These are phyloP conservation scores for Leishmania amazonensis DNA, from an alignment of 208 protist genomes.

Conservation along the genomic window DNA sequence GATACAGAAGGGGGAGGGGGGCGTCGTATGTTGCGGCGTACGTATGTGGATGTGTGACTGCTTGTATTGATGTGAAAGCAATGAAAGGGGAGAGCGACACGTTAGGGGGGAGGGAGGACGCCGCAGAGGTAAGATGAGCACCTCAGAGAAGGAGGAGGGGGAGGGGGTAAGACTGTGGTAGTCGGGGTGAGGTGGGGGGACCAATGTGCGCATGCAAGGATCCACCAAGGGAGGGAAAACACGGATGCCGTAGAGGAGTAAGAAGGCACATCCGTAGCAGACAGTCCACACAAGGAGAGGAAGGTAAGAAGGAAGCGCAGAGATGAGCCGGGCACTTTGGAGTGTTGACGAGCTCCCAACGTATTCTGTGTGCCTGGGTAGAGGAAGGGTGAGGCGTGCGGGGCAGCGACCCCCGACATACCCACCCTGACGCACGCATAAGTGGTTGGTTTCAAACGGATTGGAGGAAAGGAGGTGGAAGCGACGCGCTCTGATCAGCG, in stretches of 20 bases:
- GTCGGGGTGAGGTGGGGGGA: not conserved
- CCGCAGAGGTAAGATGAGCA: not conserved
- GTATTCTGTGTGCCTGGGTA: not conserved
- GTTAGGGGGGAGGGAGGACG: not conserved
- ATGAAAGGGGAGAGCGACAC: not conserved
- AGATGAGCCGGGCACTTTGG: not conserved
- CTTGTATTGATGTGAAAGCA: not conserved
- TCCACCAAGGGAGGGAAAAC: not conserved
- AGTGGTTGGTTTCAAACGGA: not conserved
- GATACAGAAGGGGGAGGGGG: not conserved
- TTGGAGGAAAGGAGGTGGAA: not conserved
- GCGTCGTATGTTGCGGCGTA: not conserved
- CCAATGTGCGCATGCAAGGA: not conserved
- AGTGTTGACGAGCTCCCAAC: not conserved
- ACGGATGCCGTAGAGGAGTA: not conserved
- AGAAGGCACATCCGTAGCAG: not conserved
- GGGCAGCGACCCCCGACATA: not conserved
- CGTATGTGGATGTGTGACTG: not conserved
- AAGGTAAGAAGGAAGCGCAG: not conserved
- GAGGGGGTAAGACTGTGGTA: not conserved
- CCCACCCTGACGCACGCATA: not conserved
- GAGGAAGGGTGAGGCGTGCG: not conserved
- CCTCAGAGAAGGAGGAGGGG: not conserved
- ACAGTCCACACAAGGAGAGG: not conserved
- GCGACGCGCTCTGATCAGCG: not conserved